phyloP scores from a whole-genome alignment of 108 stramenopile species.

The Skeletonema menzelii region DNA sequence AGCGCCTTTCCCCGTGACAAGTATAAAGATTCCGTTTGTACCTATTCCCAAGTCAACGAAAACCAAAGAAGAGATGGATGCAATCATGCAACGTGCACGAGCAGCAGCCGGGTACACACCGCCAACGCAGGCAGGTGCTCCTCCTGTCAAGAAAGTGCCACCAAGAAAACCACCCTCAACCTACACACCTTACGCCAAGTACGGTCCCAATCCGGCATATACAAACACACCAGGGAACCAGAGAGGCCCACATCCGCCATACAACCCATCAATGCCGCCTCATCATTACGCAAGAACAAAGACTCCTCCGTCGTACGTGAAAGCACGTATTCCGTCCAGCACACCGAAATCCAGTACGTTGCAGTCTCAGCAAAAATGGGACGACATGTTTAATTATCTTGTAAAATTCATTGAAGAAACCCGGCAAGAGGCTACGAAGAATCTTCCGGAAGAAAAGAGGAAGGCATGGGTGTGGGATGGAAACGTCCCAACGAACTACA shows the following conservation, averaged over 20 bases:
- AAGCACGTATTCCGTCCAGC: conserved; percentile 29
- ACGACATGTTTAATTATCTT: conserved; percentile 82
- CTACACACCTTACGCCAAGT: neutral
- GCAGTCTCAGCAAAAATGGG: conserved; percentile 84
- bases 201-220: neutral
- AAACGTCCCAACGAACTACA: conserved; percentile 63
- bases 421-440: conserved; percentile 53
- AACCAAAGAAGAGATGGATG: conserved; percentile 67
- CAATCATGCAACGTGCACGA: conserved; percentile 70
- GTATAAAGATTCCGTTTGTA: conserved; percentile 37
- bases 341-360: conserved; percentile 33
- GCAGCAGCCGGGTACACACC: conserved; percentile 80
- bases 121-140: conserved; percentile 25
- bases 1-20: conserved; percentile 18
- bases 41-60: conserved; percentile 60
- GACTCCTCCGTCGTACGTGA: conserved; percentile 12
- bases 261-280: conserved; percentile 16
- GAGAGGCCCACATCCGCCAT: conserved; percentile 10
- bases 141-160: conserved; percentile 48
- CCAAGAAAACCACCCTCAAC: conserved; percentile 8
- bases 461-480: conserved; percentile 86
- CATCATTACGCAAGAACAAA: conserved; percentile 7
- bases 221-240: conserved; percentile 27
- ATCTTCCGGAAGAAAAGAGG: conserved; percentile 58
- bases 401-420: conserved; percentile 73